These are phyloP conservation scores for Ophiostoma fasciatum DNA, from an alignment of 2,329 filamentous ascomycete genomes.

Conservation along the genomic window DNA sequence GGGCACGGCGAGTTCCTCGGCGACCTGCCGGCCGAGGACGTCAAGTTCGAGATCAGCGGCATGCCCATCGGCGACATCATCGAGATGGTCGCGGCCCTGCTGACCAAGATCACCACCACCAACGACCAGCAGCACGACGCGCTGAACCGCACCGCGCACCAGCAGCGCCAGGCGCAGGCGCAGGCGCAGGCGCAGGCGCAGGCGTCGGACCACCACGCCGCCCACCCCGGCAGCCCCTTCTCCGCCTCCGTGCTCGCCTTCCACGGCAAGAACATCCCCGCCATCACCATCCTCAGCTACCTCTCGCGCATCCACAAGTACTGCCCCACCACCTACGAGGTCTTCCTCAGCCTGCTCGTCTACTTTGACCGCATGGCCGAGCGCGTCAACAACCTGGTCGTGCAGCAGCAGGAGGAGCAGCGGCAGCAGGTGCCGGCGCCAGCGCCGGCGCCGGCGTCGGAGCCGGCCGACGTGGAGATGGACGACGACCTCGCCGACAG, in stretches of 20 bases:
- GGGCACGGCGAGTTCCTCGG: too few relatives aligned
- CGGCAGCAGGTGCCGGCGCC: not conserved
- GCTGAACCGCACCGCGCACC: slow-evolving; percentile 54
- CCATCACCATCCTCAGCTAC: slow-evolving; percentile 93
- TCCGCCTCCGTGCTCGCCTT: slow-evolving; percentile 72
- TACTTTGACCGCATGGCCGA: slow-evolving; percentile 99
- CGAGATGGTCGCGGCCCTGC: slow-evolving; percentile 91
- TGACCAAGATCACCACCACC: slow-evolving; percentile 94
- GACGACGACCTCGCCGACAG: slow-evolving; percentile 37
- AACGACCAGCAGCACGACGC: slow-evolving; percentile 93
- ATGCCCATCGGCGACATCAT: slow-evolving; percentile 98
- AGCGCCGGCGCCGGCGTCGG: slow-evolving; percentile 15
- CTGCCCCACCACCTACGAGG: slow-evolving; percentile 95
- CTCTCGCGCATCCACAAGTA: slow-evolving; percentile 95
- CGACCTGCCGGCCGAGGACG: slow-evolving; percentile 36
- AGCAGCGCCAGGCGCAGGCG: slow-evolving; percentile 20
- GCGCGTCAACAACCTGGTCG: slow-evolving; percentile 69
- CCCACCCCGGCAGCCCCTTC: slow-evolving; percentile 32
- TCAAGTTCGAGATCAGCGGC: slow-evolving; percentile 83
- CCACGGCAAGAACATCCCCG: slow-evolving; percentile 94
- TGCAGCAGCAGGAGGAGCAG: slow-evolving; percentile 45
- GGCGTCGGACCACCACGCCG: slow-evolving; percentile 36
- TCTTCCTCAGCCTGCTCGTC: slow-evolving; percentile 85
- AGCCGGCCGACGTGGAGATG: slow-evolving; percentile 25
- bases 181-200: slow-evolving; percentile 26